A percentile compares a stretch with the other conserved stretches of the same genome.
These are phyloP conservation scores for Neonectria coccinea DNA, from an alignment of 2,329 filamentous ascomycete species.

Conservation along the genomic window DNA sequence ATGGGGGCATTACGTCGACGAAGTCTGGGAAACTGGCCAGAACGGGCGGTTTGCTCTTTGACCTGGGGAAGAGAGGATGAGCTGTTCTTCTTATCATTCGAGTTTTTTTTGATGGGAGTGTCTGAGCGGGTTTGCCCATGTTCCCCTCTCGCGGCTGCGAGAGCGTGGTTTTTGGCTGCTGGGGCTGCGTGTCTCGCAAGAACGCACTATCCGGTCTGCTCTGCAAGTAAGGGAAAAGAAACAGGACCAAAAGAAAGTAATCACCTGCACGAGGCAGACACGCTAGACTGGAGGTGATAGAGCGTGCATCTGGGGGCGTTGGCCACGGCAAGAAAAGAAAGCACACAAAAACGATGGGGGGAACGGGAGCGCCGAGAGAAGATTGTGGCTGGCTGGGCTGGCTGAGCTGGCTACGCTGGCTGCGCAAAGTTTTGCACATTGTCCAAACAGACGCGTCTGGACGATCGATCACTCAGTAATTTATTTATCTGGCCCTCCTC, in stretches of 20 bases:
- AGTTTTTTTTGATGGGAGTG: too few species aligned
- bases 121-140: too few species aligned
- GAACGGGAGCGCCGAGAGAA: neutral
- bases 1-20: neutral
- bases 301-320: neutral
- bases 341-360: neutral
- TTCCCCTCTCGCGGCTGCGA: too few species aligned
- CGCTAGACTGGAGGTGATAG: neutral
- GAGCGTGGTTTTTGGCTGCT: neutral
- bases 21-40: too few species aligned
- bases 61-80: too few species aligned
- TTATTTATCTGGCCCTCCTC: too few species aligned
- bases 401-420: neutral
- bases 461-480: conserved; percentile 12
- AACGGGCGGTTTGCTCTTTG: neutral
- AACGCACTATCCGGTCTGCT: neutral
- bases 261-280: neutral
- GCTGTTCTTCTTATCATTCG: neutral
- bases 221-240: neutral
- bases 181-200: neutral
- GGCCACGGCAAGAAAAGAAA: neutral
- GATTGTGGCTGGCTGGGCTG: neutral
- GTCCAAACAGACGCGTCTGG: conserved; percentile 12
- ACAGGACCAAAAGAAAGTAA: neutral
- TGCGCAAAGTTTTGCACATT: conserved; percentile 12